Evolutionary conservation across 805 yeast species (phyloP).

Genomic region (Metschnikowia chrysomelidarum): DNA sequence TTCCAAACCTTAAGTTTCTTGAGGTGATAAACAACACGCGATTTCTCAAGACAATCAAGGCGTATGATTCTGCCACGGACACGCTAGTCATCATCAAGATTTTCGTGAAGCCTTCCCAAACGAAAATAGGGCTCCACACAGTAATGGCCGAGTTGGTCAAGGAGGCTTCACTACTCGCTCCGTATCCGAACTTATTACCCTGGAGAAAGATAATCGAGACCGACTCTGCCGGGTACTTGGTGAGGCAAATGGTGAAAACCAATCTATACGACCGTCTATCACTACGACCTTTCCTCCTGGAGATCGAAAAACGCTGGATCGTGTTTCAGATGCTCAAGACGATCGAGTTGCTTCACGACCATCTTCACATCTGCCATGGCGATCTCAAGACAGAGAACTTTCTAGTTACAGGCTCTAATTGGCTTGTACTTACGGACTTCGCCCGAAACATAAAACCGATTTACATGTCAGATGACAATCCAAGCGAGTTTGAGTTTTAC

Average conservation of each 20-base stretch:
- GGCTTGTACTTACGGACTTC: conserved; percentile 81
- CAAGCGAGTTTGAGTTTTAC: conserved; percentile 86
- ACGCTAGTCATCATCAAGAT: conserved; percentile 70
- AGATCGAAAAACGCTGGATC: conserved; percentile 80
- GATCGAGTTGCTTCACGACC: conserved; percentile 59
- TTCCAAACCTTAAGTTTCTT: conserved; percentile 71
- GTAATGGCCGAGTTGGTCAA: conserved; percentile 29
- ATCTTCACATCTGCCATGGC: conserved; percentile 68
- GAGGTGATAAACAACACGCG: conserved; percentile 76
- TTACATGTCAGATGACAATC: conserved; percentile 86
- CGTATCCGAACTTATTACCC: conserved; percentile 59
- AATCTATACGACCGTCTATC: conserved; percentile 86
- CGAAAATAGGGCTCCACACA: conserved; percentile 25
- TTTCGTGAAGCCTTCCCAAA: conserved; percentile 66
- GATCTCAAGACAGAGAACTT: conserved; percentile 91
- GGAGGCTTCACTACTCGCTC: conserved; percentile 40
- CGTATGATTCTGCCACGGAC: conserved; percentile 65
- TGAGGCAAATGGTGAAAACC: conserved; percentile 75
- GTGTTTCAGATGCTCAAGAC: conserved; percentile 75
- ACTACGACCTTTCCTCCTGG: conserved; percentile 81
- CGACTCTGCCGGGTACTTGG: conserved; percentile 85
- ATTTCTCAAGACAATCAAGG: conserved; percentile 82
- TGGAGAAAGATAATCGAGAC: conserved; percentile 78
- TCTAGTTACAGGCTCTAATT: conserved; percentile 83
- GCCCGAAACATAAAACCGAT: conserved; percentile 77